Base-by-base conservation (phyloP, 257 asterid species). In the Thymus mandschuricus region DNA sequence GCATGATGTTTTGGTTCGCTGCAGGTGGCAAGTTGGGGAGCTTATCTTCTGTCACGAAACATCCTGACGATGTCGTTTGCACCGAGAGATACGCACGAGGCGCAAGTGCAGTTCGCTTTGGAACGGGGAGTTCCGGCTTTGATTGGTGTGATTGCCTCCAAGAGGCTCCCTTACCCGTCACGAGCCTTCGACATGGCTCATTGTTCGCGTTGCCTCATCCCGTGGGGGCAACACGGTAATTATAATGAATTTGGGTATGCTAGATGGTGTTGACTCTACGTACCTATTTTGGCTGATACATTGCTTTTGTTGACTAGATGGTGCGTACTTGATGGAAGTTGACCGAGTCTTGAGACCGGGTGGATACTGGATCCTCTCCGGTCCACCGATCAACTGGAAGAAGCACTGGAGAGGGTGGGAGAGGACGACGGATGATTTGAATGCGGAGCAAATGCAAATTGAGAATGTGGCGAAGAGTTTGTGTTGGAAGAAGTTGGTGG, bases 1-100 rank as follows among this genome's bases (percentile, higher is more conserved):
- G n/a, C 21, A 21, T 10, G n/a, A n/a, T 13, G 28, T 50, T 50
- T 15, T 50, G 59, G 40, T 57, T 33, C 11, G 33, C 0, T 50
- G 21, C 7, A 92, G 98, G 98, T 92, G 38, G 98, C 98, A 2
- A 92, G 98, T 29, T 92, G 96, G 96, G 98, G 96, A 73, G 96
- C 96, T 29, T 92, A 89, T 73, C 90, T 92, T 50, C 59, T 89
- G 79, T 88, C 98, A 3, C 76, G 96, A 44, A 80, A 89, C 75
- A 82, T 92, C 49, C 49, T 92, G 9, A 68, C 98, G 1, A 82
- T 92, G 90, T 92, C 98, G 21, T 89, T 92, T 84, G 98, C 98
- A 5, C 98, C 98, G 1, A 83, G 98, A 72, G 98, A 92, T 61
- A 81, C 96, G 0, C 98, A 92, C 30, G 96, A 89, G 78, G 96